phyloP scores from a whole-genome alignment of 805 yeast genomes.

The Saccharomycodes ludwigii region DNA sequence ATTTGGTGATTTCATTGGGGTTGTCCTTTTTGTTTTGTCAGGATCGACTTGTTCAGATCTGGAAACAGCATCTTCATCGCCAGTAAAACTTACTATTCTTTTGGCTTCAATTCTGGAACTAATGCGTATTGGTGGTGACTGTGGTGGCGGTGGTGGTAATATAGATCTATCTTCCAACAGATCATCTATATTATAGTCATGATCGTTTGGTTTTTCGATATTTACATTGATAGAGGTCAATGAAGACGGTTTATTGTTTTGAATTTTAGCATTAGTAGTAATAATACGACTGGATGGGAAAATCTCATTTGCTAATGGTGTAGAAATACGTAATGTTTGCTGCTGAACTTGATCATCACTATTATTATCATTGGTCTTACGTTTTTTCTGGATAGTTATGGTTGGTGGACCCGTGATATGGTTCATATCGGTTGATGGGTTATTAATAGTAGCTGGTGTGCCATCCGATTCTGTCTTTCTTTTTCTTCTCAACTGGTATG shows the following conservation, averaged over 20 bases:
- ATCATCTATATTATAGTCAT: constrained; percentile 21
- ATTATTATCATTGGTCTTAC: constrained; percentile 4
- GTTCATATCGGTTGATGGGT: constrained; percentile 1
- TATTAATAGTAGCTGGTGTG: too few species aligned
- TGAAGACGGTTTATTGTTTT: too few species aligned
- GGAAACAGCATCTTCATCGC: constrained; percentile 26
- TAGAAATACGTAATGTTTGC: constrained; percentile 21
- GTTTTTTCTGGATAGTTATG: constrained; percentile 17
- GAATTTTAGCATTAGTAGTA: neutral
- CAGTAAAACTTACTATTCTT: constrained; percentile 18
- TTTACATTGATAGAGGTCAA: too few species aligned
- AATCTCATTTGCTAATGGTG: constrained; percentile 29
- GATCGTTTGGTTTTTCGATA: constrained; percentile 1
- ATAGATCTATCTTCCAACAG: constrained; percentile 19
- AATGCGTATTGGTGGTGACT: constrained; percentile 26
- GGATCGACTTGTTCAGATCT: constrained; percentile 27
- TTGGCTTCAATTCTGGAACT: constrained; percentile 22
- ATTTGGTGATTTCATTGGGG: constrained; percentile 15
- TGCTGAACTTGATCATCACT: constrained; percentile 10
- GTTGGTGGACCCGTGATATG: constrained; percentile 8
- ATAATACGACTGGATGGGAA: constrained; percentile 19
- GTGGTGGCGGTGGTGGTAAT: constrained; percentile 27
- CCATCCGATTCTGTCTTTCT: too few species aligned
- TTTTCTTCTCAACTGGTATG: constrained; percentile 5
- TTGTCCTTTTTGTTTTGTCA: constrained; percentile 24